Percentiles rank a stretch among this genome's conserved stretches.
These are phyloP conservation scores for Yamadazyma oceani DNA, from an alignment of 1,139 yeast species.

Conservation along the genomic window DNA sequence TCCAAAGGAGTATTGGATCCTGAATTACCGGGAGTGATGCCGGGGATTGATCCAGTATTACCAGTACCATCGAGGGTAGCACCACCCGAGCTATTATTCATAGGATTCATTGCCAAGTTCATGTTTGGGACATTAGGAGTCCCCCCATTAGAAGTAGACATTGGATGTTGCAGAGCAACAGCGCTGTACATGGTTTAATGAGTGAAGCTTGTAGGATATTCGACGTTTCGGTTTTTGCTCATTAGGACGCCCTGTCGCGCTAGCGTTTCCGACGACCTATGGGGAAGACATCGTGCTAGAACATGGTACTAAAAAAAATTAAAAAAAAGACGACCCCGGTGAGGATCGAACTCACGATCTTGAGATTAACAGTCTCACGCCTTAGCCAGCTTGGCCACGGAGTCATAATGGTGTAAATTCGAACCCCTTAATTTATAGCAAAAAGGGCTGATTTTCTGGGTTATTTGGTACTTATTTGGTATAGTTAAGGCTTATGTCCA, in stretches of 20 bases:
- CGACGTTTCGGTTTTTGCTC: too few species aligned
- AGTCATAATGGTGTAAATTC: slow-evolving; percentile 24
- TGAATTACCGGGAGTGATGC: slow-evolving; percentile 4
- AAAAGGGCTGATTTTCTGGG: too few species aligned
- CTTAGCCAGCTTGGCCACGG: slow-evolving; percentile 57
- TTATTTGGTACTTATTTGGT: too few species aligned
- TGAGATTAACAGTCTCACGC: slow-evolving; percentile 54
- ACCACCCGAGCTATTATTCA: too few species aligned
- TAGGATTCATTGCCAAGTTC: neutral
- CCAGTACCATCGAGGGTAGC: neutral
- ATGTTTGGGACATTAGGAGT: neutral
- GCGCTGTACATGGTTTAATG: slow-evolving; percentile 13
- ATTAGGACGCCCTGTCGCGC: too few species aligned
- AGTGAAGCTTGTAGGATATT: too few species aligned
- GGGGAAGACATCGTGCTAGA: too few species aligned
- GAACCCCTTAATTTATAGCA: too few species aligned
- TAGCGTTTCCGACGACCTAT: too few species aligned
- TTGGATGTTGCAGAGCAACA: slow-evolving; percentile 13
- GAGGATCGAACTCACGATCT: slow-evolving; percentile 47
- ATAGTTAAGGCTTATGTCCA: too few species aligned
- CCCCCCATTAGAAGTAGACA: slow-evolving; percentile 2
- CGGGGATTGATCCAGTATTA: slow-evolving; percentile 1
- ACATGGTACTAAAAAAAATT: neutral
- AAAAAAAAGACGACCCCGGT: slow-evolving; percentile 33
- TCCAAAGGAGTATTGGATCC: slow-evolving; percentile 5